phyloP scores from a whole-genome alignment of 139 green algal genomes.

The Auxenochlorella pyrenoidosa region DNA sequence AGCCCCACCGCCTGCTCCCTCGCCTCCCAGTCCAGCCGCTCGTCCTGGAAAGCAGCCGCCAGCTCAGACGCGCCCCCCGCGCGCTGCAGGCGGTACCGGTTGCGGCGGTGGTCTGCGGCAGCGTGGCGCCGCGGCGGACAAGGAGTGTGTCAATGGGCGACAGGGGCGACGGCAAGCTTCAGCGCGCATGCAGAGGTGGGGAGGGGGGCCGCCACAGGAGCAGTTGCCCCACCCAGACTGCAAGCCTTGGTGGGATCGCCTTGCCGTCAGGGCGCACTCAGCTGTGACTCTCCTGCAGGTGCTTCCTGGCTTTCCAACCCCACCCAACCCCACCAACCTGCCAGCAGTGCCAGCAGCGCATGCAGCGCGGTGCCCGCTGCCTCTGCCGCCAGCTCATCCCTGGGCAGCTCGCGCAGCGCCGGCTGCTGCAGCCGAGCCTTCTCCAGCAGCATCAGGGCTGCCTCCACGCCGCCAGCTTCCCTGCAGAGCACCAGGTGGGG shows the following conservation, averaged over 20 bases:
- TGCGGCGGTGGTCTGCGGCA: constrained; percentile 13
- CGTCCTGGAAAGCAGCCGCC: constrained; percentile 6
- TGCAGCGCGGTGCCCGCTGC: constrained; percentile 11
- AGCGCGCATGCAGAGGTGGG: background rate
- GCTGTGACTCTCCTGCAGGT: background rate
- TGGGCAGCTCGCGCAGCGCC: background rate
- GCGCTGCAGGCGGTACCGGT: constrained; percentile 15
- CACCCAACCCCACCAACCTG: background rate
- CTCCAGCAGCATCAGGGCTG: background rate
- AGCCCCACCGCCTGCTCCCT: constrained; percentile 28
- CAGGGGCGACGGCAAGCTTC: no score
- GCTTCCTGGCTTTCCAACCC: background rate
- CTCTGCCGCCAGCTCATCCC: background rate
- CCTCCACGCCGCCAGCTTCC: constrained; percentile 18
- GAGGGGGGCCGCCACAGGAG: background rate
- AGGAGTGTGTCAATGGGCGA: background rate
- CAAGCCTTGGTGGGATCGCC: no score
- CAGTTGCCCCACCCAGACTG: no score
- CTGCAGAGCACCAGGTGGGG: constrained; percentile 7
- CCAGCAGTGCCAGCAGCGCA: constrained; percentile 29
- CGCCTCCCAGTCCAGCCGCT: constrained; percentile 5
- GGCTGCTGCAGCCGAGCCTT: constrained; percentile 2
- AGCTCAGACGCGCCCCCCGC: constrained; percentile 17
- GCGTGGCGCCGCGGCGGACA: background rate
- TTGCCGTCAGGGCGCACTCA: no score